Percentiles rank a stretch among this genome's conserved stretches.
phyloP scores from a whole-genome alignment of 1,139 yeast genomes.

The Scheffersomyces segobiensis region DNA sequence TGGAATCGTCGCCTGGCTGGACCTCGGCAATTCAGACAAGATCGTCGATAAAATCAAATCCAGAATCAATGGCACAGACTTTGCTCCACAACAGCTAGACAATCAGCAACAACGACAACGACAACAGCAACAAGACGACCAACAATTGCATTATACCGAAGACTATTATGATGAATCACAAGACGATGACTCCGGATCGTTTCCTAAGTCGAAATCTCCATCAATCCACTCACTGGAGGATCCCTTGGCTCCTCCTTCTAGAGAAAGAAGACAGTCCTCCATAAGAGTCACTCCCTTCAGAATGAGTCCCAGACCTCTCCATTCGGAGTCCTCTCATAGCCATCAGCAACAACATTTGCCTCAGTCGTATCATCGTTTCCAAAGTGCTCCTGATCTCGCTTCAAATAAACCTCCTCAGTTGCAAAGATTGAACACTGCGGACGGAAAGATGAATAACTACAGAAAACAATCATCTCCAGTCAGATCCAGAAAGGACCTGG shows the following conservation, averaged over 20 bases:
- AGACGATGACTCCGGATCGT: background rate
- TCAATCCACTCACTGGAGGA: background rate
- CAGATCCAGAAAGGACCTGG: conserved; percentile 9
- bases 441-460: background rate
- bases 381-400: conserved; percentile 19
- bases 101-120: background rate
- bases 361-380: conserved; percentile 4
- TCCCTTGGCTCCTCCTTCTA: conserved; percentile 9
- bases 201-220: background rate
- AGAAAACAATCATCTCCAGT: conserved; percentile 2
- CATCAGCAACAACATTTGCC: background rate
- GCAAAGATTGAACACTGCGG: conserved; percentile 10
- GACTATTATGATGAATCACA: background rate
- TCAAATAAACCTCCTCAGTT: conserved; percentile 5
- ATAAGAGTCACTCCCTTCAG: conserved; percentile 27
- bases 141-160: background rate
- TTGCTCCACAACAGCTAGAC: background rate
- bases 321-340: conserved; percentile 3
- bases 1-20: conserved; percentile 28
- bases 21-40: conserved; percentile 13
- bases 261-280: conserved; percentile 18
- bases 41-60: conserved; percentile 8
- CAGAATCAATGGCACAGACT: conserved; percentile 6
- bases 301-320: conserved; percentile 5
- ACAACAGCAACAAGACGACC: conserved; percentile 5